Evolutionary conservation across 768 basidiomycete species (phyloP).

Genomic region (Crepidotus variabilis): DNA sequence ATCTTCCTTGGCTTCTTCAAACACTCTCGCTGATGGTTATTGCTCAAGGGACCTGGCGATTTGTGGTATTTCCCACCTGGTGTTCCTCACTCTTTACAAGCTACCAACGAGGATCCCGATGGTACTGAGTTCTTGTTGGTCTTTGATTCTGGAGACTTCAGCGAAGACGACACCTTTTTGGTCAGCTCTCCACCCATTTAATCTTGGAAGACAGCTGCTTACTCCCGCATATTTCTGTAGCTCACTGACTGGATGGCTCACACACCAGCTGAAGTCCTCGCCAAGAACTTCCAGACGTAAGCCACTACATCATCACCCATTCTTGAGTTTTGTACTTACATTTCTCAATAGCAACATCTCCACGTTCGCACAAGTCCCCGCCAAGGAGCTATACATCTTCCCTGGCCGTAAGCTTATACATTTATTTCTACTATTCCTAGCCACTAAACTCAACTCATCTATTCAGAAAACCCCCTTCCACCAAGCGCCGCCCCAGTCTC

Average conservation of each 20-base stretch:
- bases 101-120: slow-evolving; percentile 39
- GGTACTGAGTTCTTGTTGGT: slow-evolving; percentile 54
- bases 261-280: slow-evolving; percentile 48
- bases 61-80: slow-evolving; percentile 61
- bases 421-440: neutral
- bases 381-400: slow-evolving; percentile 52
- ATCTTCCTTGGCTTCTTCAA: neutral
- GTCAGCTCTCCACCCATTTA: neutral
- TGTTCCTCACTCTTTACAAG: slow-evolving; percentile 53
- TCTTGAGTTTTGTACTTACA: slow-evolving; percentile 14
- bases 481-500: slow-evolving; percentile 35
- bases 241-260: slow-evolving; percentile 68
- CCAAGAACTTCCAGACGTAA: slow-evolving; percentile 50
- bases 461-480: slow-evolving; percentile 36
- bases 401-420: slow-evolving; percentile 22
- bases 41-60: slow-evolving; percentile 29
- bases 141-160: slow-evolving; percentile 41
- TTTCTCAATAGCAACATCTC: slow-evolving; percentile 27
- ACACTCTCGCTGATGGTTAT: neutral
- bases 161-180: slow-evolving; percentile 56
- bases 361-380: slow-evolving; percentile 53
- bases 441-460: neutral
- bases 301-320: too few relatives aligned
- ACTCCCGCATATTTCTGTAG: too few relatives aligned
- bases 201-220: too few relatives aligned